phyloP scores from a whole-genome alignment of 2,329 filamentous ascomycete genomes.

The Nemania sp. region DNA sequence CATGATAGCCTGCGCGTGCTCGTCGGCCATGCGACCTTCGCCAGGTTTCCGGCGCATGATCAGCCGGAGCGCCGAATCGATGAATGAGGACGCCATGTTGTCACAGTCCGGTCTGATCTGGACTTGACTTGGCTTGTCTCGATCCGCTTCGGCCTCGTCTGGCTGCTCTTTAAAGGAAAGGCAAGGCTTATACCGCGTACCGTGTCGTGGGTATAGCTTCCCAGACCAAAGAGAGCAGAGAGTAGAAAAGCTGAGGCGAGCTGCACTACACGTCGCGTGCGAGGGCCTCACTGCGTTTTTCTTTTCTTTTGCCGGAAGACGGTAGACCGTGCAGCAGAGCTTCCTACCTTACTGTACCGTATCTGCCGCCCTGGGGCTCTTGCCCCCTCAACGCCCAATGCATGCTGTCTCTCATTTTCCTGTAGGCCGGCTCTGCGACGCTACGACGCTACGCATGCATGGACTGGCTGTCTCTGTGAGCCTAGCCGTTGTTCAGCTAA shows the following conservation, averaged over 20 bases:
- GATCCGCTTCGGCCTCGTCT: too few species aligned
- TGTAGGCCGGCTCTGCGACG: too few species aligned
- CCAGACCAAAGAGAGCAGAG: too few species aligned
- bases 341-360: too few species aligned
- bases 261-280: background rate
- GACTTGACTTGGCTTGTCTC: too few species aligned
- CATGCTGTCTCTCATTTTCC: too few species aligned
- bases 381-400: too few species aligned
- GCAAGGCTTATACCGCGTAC: too few species aligned
- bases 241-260: background rate
- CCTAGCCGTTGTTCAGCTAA: conserved; percentile 23
- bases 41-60: conserved; percentile 19
- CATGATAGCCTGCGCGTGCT: conserved; percentile 22
- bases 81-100: conserved; percentile 32
- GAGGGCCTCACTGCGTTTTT: background rate
- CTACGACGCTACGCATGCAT: conserved; percentile 17
- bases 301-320: background rate
- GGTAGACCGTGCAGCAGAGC: too few species aligned
- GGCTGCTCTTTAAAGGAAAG: too few species aligned
- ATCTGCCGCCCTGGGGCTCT: too few species aligned
- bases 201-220: too few species aligned
- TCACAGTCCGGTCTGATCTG: background rate
- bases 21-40: conserved; percentile 24
- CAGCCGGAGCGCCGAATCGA: conserved; percentile 26
- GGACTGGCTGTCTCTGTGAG: background rate